A percentile compares a stretch with the other conserved stretches of the same genome.
These are phyloP conservation scores for Neonectria neomacrospora DNA, from an alignment of 2,329 filamentous ascomycete genomes.

Conservation along the genomic window DNA sequence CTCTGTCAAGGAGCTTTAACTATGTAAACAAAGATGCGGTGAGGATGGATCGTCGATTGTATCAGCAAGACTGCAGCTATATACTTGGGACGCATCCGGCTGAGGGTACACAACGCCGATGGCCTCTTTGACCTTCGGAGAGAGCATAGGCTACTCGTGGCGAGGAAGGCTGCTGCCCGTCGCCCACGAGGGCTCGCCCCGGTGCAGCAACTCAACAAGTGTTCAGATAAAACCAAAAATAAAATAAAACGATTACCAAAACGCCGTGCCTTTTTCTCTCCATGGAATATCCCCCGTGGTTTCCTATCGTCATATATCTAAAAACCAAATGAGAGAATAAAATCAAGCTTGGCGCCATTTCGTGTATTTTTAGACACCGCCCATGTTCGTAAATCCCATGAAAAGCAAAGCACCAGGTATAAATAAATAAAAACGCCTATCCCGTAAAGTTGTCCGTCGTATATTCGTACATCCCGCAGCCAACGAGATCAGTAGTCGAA, in stretches of 20 bases:
- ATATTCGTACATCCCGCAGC: slow-evolving; percentile 39
- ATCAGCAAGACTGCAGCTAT: slow-evolving; percentile 19
- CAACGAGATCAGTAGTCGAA: slow-evolving; percentile 20
- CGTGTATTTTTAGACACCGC: slow-evolving; percentile 40
- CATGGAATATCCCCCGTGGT: slow-evolving; percentile 21
- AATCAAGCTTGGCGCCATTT: slow-evolving; percentile 37
- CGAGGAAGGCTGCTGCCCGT: neutral
- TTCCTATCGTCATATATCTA: slow-evolving; percentile 43
- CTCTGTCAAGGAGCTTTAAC: slow-evolving; percentile 25
- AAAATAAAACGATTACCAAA: slow-evolving; percentile 25
- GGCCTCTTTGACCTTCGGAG: neutral
- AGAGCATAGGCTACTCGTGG: neutral
- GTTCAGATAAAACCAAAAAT: slow-evolving; percentile 16
- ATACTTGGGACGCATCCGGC: slow-evolving; percentile 19
- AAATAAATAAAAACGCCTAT: slow-evolving; percentile 31
- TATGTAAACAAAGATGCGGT: slow-evolving; percentile 12
- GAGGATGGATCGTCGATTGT: neutral
- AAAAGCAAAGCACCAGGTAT: slow-evolving; percentile 21
- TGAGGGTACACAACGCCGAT: neutral
- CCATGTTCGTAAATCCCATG: slow-evolving; percentile 32
- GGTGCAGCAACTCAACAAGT: slow-evolving; percentile 12
- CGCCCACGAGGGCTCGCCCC: neutral
- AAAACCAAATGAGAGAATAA: slow-evolving; percentile 28
- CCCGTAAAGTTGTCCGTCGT: slow-evolving; percentile 31
- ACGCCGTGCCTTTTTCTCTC: slow-evolving; percentile 42